These are phyloP conservation scores for Manihot esculenta DNA, from an alignment of 441 rosid genomes.

Conservation along the genomic window DNA sequence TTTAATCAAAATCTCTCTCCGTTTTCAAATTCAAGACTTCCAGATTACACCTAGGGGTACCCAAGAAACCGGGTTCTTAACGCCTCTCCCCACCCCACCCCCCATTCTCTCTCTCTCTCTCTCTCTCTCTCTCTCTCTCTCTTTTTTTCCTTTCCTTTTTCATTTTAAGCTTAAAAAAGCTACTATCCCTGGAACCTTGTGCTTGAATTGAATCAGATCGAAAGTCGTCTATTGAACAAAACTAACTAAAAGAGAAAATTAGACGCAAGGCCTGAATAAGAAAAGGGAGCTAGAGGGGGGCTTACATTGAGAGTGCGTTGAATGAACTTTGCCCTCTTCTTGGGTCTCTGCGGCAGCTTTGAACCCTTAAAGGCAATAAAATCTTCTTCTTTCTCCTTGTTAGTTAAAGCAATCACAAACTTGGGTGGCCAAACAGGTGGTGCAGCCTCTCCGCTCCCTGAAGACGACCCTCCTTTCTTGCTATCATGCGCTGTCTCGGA, in stretches of 20 bases:
- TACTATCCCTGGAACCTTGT: not conserved
- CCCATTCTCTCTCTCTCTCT: not conserved
- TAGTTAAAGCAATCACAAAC: constrained; percentile 65
- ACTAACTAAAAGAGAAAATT: too few relatives aligned
- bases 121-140: not conserved
- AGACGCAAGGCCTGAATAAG: too few relatives aligned
- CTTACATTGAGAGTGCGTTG: constrained; percentile 81
- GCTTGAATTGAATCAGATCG: not conserved
- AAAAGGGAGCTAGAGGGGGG: not conserved
- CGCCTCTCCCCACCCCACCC: too few relatives aligned
- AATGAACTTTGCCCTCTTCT: constrained; percentile 67
- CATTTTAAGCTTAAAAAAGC: too few relatives aligned
- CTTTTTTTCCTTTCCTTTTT: not conserved
- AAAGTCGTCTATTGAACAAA: not conserved
- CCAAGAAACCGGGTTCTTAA: not conserved
- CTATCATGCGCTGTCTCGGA: constrained; percentile 61
- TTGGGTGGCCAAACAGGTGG: constrained; percentile 68
- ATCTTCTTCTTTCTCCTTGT: constrained; percentile 81
- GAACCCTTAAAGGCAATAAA: constrained; percentile 70
- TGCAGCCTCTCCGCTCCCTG: constrained; percentile 63
- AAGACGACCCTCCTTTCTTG: constrained; percentile 60
- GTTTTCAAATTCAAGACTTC: not conserved
- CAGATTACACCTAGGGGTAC: not conserved
- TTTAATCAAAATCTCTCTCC: not conserved
- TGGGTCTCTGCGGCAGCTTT: constrained; percentile 75